phyloP scores from a whole-genome alignment of 257 asterid species.

The Anisodus tanguticus region DNA sequence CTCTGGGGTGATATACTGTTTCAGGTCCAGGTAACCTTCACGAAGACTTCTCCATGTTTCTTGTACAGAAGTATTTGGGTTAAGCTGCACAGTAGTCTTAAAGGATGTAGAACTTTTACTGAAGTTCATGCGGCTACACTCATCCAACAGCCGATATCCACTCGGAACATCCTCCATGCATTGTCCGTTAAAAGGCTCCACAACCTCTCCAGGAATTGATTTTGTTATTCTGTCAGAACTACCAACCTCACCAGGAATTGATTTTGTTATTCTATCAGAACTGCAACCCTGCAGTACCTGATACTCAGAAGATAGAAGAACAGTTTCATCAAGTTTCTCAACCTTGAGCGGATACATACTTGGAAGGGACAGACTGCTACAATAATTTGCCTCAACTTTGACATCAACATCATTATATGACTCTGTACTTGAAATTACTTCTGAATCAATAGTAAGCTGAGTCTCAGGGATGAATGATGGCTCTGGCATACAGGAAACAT shows the following conservation, averaged over 20 bases:
- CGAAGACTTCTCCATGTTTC: conserved; percentile 78
- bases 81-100: conserved; percentile 39
- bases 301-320: conserved; percentile 34
- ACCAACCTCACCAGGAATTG: conserved; percentile 54
- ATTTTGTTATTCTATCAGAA: conserved; percentile 41
- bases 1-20: conserved; percentile 58
- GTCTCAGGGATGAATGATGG: conserved; percentile 73
- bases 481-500: conserved; percentile 63
- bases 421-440: conserved; percentile 55
- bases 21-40: conserved; percentile 46
- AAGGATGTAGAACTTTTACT: conserved; percentile 42
- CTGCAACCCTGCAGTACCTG: conserved; percentile 43
- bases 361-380: conserved; percentile 43
- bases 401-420: conserved; percentile 52
- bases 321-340: conserved; percentile 32
- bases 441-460: conserved; percentile 50
- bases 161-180: conserved; percentile 51
- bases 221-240: conserved; percentile 41
- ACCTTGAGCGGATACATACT: conserved; percentile 35
- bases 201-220: conserved; percentile 52
- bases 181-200: conserved; percentile 52
- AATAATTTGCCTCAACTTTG: conserved; percentile 42
- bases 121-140: conserved; percentile 80
- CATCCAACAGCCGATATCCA: conserved; percentile 67
- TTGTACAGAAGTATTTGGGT: conserved; percentile 49